Evolutionary conservation across 164 flowering plant genomes (phyloP).

Genomic region (Umbellularia californica): DNA sequence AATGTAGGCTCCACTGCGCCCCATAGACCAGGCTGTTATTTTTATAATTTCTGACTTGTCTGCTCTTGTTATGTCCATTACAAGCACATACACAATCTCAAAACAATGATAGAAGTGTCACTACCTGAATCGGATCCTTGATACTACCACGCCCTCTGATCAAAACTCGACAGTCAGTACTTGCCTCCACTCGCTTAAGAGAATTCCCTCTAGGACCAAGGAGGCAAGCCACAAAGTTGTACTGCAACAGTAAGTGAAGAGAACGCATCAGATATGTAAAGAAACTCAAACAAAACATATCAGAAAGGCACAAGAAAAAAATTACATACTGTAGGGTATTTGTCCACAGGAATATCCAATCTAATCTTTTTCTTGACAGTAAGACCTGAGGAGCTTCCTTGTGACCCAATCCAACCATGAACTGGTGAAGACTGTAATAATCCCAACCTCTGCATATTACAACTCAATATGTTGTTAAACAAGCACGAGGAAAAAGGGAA

Average conservation of each 20-base stretch:
- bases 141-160: constrained; percentile 98
- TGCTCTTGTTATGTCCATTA: too few relatives aligned
- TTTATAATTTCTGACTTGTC: too few relatives aligned
- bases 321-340: constrained; percentile 47
- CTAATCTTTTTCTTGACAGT: constrained; percentile 80
- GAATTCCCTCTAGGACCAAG: constrained; percentile 99
- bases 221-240: constrained; percentile 98
- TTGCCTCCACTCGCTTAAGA: constrained; percentile 94
- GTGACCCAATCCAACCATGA: constrained; percentile 84
- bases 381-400: constrained; percentile 76
- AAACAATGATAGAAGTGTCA: neutral
- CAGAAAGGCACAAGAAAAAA: neutral
- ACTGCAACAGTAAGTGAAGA: constrained; percentile 42
- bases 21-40: too few relatives aligned
- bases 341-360: constrained; percentile 49
- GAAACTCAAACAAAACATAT: neutral
- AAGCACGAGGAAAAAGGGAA: neutral
- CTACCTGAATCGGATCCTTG: constrained; percentile 89
- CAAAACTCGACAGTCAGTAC: constrained; percentile 91
- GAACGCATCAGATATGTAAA: neutral
- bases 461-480: constrained; percentile 15
- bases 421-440: constrained; percentile 54
- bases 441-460: constrained; percentile 61
- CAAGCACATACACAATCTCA: neutral
- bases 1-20: too few relatives aligned